A percentile compares a stretch with the other conserved stretches of the same genome.
Evolutionary conservation across 2,329 filamentous ascomycete genomes (phyloP).

Genomic region (Plenodomus lindquistii): DNA sequence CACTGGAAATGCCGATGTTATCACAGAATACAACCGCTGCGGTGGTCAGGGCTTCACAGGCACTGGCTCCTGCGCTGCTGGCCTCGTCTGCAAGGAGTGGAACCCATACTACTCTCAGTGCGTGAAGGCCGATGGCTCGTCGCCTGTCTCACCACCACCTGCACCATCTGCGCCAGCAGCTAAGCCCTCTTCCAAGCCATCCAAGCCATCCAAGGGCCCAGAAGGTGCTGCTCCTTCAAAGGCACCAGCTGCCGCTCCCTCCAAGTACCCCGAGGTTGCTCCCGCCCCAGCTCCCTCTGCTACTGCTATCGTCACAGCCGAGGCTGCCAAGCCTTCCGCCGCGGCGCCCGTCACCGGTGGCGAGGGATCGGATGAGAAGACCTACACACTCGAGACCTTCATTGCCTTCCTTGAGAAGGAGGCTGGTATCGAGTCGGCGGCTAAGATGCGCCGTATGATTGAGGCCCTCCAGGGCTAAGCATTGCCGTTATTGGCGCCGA

Average conservation of each 20-base stretch:
- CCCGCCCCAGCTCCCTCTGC: constrained; percentile 7
- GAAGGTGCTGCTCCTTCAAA: too few relatives aligned
- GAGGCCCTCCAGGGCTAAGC: constrained; percentile 10
- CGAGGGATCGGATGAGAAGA: constrained; percentile 15
- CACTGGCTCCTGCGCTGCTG: constrained; percentile 43
- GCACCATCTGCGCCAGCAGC: background rate
- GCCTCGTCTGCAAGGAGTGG: constrained; percentile 44
- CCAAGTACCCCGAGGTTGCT: constrained; percentile 7
- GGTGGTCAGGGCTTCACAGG: constrained; percentile 50
- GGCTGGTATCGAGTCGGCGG: constrained; percentile 11
- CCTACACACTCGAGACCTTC: constrained; percentile 21
- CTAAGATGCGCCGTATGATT: constrained; percentile 20
- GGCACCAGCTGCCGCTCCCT: too few relatives aligned
- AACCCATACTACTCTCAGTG: constrained; percentile 56
- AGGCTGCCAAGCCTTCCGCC: constrained; percentile 10
- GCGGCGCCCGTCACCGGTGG: constrained; percentile 4
- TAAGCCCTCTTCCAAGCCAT: background rate
- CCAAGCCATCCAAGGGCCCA: background rate
- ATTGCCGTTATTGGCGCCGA: background rate
- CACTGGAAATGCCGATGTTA: constrained; percentile 16
- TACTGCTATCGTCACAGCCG: constrained; percentile 4
- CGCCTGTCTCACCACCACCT: constrained; percentile 4
- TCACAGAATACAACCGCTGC: constrained; percentile 44
- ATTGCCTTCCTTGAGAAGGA: constrained; percentile 19
- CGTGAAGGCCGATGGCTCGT: constrained; percentile 16